Conservation (phyloP, 2,329 filamentous ascomycete species). For the Phaeoacremonium minimum region DNA sequence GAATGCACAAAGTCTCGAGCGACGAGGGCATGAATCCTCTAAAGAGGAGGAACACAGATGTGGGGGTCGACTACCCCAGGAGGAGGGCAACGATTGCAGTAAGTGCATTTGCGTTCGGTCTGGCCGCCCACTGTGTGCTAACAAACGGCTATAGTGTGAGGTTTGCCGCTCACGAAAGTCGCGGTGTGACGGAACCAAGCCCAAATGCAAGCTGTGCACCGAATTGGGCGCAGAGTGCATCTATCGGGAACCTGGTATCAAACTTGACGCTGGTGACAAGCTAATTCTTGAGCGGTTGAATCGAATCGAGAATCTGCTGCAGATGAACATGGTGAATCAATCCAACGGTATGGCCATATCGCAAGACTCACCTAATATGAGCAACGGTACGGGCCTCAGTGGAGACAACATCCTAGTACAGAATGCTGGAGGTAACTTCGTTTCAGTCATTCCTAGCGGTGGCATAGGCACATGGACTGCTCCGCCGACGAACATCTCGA, state of each 20-base stretch:
- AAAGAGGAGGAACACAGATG: constrained; percentile 59
- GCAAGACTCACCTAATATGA: constrained; percentile 61
- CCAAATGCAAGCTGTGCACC: constrained; percentile 80
- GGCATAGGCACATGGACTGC: constrained; percentile 70
- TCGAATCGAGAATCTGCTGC: constrained; percentile 75
- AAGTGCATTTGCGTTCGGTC: constrained; percentile 24
- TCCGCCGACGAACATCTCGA: constrained; percentile 64
- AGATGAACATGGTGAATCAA: constrained; percentile 57
- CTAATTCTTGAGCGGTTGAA: constrained; percentile 75
- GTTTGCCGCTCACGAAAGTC: constrained; percentile 78
- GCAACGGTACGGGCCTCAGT: constrained; percentile 57
- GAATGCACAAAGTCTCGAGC: constrained; percentile 37
- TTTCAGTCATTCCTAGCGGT: constrained; percentile 53
- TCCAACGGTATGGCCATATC: constrained; percentile 50
- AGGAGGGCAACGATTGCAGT: constrained; percentile 63
- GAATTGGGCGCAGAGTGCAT: constrained; percentile 80
- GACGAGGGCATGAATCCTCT: constrained; percentile 55
- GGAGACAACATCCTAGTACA: constrained; percentile 51
- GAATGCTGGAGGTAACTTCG: constrained; percentile 37
- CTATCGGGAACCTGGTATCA: constrained; percentile 81
- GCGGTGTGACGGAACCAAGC: constrained; percentile 72
- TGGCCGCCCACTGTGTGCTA: constrained; percentile 4
- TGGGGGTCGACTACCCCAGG: constrained; percentile 58
- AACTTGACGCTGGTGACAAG: constrained; percentile 82
- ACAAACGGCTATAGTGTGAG: constrained; percentile 55